Evolutionary conservation across 106 monocot species (phyloP).

Genomic region (Phalaenopsis equestris): DNA sequence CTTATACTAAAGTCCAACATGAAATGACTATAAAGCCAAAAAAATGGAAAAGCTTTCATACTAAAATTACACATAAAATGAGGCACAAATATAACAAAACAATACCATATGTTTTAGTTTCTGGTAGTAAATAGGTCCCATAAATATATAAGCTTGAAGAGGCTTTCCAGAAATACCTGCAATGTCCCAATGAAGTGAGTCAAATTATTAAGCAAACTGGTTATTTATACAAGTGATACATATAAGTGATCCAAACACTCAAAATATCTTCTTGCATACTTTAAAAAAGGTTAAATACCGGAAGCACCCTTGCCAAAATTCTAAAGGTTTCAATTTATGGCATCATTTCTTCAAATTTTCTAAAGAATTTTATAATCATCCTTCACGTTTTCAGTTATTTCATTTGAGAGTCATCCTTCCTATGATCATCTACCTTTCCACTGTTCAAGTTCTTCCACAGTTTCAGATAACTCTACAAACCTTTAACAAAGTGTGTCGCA

Average conservation of each 20-base stretch:
- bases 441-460: too few relatives aligned
- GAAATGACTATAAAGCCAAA: neutral
- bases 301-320: too few relatives aligned
- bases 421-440: too few relatives aligned
- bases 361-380: too few relatives aligned
- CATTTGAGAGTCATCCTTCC: too few relatives aligned
- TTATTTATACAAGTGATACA: neutral
- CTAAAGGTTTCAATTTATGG: too few relatives aligned
- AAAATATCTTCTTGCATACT: neutral
- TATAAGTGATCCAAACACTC: too few relatives aligned
- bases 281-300: too few relatives aligned
- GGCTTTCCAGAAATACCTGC: conserved; percentile 82
- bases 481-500: too few relatives aligned
- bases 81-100: neutral
- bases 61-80: neutral
- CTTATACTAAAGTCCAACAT: neutral
- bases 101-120: conserved; percentile 96
- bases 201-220: neutral
- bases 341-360: too few relatives aligned
- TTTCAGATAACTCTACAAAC: too few relatives aligned
- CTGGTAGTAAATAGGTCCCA: conserved; percentile 99
- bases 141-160: conserved; percentile 93
- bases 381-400: too few relatives aligned
- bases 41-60: neutral
- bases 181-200: conserved; percentile 5